Evolutionary conservation across 345 rosid species (phyloP), one percentile per base, ranked within the genome.

Genomic region (Reutealis trisperma): DNA sequence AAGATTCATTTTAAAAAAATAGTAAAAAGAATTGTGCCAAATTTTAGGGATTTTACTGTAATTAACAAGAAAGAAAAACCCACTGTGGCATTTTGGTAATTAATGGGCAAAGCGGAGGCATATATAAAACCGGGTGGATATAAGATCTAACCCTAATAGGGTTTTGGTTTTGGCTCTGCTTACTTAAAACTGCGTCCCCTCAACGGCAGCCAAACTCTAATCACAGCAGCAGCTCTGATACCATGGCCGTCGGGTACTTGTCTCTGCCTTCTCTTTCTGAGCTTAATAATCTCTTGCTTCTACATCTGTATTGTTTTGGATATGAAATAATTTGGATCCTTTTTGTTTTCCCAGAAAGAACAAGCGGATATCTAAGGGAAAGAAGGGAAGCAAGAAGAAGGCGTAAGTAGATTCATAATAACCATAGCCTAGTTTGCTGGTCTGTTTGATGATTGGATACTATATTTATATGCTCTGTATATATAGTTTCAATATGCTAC

Each of bases 321-420:
- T 14, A 59, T 54, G 51, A 16, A 18, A 27, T 59, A 22, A 10
- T 61, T 16, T 62, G 47, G n/a, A 14, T 60, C 9, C 32, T 61
- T 8, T 47, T n/a, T 12, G 11, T 4, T 22, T 22, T 62, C 69
- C 30, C 84, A 84, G 89, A 44, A 86, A 86, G 84, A 86, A 86
- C 87, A 86, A 86, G 87, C 77, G 89, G 72, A 86, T 86, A 34
- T 86, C 89, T n/a, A 86, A 84, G 85, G 89, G 89, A 13, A 86
- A 86, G 84, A 86, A 86, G 84, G 89, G 89, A 77, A 82, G 89
- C 66, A 86, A 86, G 83, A 86, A 86, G 89, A 86, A 86, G 83
- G 89, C 89, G 89, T 86, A 58, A 84, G 89, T 67, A 2, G 30
- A 73, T 79, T 70, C 16, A 16, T 22, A 51, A 13, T 51, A 2